Conservation (phyloP, 805 yeast genomes). For the Isabelozyma heimii region DNA sequence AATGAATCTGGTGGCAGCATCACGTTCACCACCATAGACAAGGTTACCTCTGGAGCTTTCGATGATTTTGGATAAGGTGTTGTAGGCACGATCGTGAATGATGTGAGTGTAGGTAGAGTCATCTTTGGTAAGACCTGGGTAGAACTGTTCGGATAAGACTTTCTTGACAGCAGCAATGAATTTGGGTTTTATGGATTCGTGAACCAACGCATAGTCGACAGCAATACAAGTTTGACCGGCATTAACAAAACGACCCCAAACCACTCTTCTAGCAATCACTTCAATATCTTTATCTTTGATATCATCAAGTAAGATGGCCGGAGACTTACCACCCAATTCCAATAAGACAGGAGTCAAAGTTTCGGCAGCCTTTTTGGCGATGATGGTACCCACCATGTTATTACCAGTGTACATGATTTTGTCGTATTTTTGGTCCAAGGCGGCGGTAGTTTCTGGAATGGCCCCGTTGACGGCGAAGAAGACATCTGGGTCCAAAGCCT, state of each 20-base stretch:
- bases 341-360: slow-evolving; percentile 74
- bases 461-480: slow-evolving; percentile 73
- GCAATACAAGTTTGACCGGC: slow-evolving; percentile 92
- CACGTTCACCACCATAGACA: slow-evolving; percentile 46
- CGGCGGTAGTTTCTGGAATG: slow-evolving; percentile 53
- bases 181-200: slow-evolving; percentile 51
- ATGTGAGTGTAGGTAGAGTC: slow-evolving; percentile 52
- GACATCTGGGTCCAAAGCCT: slow-evolving; percentile 54
- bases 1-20: slow-evolving; percentile 44
- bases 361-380: slow-evolving; percentile 82
- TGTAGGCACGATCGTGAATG: slow-evolving; percentile 52
- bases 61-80: slow-evolving; percentile 45
- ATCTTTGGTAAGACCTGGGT: slow-evolving; percentile 29
- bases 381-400: slow-evolving; percentile 67
- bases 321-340: slow-evolving; percentile 93
- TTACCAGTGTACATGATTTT: slow-evolving; percentile 88
- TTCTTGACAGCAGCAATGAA: slow-evolving; percentile 43
- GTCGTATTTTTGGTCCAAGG: slow-evolving; percentile 68
- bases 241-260: slow-evolving; percentile 77
- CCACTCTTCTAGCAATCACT: slow-evolving; percentile 55
- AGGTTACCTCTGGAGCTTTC: slow-evolving; percentile 49
- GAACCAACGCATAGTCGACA: slow-evolving; percentile 78
- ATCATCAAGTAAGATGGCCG: slow-evolving; percentile 63
- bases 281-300: slow-evolving; percentile 42
- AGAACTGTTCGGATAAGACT: slow-evolving; percentile 44